Evolutionary conservation across 768 basidiomycete species (phyloP).

Genomic region (Leccinellum luteum): DNA sequence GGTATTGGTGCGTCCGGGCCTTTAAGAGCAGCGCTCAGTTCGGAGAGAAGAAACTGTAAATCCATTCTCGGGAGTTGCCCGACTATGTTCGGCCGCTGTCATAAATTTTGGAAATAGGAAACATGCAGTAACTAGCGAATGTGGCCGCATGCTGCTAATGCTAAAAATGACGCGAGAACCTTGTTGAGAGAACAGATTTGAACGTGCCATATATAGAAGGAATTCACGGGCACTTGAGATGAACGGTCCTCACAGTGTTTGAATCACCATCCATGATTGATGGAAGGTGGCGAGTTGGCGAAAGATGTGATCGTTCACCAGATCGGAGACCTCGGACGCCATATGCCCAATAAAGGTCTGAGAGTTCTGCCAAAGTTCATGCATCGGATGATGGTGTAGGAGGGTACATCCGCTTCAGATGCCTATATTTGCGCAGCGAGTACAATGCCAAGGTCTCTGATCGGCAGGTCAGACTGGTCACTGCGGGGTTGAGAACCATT

Average conservation of each 20-base stretch:
- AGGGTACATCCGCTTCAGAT: constrained; percentile 73
- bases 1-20: too few relatives aligned
- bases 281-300: not conserved
- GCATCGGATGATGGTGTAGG: constrained; percentile 10
- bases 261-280: not conserved
- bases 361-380: not conserved
- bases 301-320: not conserved
- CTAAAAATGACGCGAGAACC: not conserved
- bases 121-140: not conserved
- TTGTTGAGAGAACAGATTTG: not conserved
- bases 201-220: not conserved
- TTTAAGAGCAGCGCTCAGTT: too few relatives aligned
- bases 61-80: not conserved
- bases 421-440: constrained; percentile 78
- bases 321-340: not conserved
- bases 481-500: not conserved
- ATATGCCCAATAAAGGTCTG: not conserved
- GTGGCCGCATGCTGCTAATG: not conserved
- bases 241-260: not conserved
- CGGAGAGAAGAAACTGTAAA: not conserved
- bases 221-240: not conserved
- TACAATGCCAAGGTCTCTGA: constrained; percentile 82
- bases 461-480: not conserved
- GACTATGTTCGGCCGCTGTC: not conserved
- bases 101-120: not conserved